A percentile compares a stretch with the other conserved stretches of the same genome.
These are phyloP conservation scores for Ceratocystis diversiconidia DNA, from an alignment of 2,329 filamentous ascomycete species.

Conservation along the genomic window DNA sequence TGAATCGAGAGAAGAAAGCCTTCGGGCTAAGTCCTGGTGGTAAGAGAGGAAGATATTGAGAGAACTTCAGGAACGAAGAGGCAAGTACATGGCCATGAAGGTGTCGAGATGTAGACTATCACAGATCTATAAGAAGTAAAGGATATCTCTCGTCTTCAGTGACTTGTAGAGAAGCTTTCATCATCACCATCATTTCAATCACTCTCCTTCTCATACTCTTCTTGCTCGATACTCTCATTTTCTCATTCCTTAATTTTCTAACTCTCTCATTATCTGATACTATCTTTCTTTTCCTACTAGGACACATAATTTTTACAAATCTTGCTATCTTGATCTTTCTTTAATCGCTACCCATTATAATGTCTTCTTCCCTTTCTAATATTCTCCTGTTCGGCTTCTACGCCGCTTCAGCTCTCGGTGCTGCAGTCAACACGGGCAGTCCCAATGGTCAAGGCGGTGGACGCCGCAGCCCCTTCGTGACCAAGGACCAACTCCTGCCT, in stretches of 20 bases:
- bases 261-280: not conserved
- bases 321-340: not conserved
- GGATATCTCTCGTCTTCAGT: not conserved
- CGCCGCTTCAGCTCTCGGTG: constrained; percentile 6
- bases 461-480: constrained; percentile 7
- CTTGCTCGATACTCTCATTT: not conserved
- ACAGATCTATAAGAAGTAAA: not conserved
- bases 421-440: not conserved
- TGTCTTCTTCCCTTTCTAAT: constrained; percentile 9
- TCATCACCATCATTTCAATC: not conserved
- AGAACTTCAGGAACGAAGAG: not conserved
- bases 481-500: constrained; percentile 7
- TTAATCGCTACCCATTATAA: not conserved
- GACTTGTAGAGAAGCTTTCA: not conserved
- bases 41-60: not conserved
- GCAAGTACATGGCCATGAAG: not conserved
- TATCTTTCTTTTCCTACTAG: not conserved
- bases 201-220: constrained; percentile 1
- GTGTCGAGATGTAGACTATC: not conserved
- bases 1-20: not conserved
- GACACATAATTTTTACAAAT: too few species aligned
- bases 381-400: constrained; percentile 8
- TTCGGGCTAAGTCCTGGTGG: not conserved
- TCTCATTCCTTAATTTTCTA: too few species aligned
- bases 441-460: not conserved